Percentiles rank a stretch among this genome's conserved stretches.
Conservation (phyloP, 257 asterid species). For the Primulina tabacum region DNA sequence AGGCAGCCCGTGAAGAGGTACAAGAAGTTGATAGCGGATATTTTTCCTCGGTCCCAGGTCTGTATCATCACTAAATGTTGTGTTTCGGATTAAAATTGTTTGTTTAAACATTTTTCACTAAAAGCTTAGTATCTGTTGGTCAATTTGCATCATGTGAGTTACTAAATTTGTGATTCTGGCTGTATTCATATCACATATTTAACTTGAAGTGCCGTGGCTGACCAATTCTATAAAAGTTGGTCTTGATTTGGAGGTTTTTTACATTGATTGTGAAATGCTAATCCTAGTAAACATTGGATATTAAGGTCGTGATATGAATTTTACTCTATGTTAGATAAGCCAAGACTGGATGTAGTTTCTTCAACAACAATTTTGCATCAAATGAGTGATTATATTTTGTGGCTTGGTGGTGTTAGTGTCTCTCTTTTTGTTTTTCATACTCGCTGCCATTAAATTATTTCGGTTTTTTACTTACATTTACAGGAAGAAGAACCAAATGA, state of each 20-base stretch:
- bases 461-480: conserved; percentile 26
- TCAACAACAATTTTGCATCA: conserved; percentile 9
- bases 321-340: background rate
- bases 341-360: conserved; percentile 3
- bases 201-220: conserved; percentile 7
- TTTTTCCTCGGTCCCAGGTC: conserved; percentile 83
- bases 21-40: conserved; percentile 92
- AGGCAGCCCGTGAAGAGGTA: conserved; percentile 99
- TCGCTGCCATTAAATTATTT: conserved; percentile 20
- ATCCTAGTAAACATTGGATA: background rate
- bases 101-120: background rate
- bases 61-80: conserved; percentile 29
- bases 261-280: background rate
- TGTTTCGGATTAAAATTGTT: background rate
- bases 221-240: background rate
- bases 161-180: background rate
- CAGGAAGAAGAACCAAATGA: conserved; percentile 94
- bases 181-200: background rate
- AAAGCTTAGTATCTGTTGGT: conserved; percentile 1
- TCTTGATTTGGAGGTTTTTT: background rate
- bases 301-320: background rate
- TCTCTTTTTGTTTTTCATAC: background rate
- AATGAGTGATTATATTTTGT: conserved; percentile 5
- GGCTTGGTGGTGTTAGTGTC: conserved; percentile 9
- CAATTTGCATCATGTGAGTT: background rate